These are phyloP conservation scores for Saccharomyces hybrid DNA, from an alignment of 1,139 yeast genomes.

Conservation along the genomic window DNA sequence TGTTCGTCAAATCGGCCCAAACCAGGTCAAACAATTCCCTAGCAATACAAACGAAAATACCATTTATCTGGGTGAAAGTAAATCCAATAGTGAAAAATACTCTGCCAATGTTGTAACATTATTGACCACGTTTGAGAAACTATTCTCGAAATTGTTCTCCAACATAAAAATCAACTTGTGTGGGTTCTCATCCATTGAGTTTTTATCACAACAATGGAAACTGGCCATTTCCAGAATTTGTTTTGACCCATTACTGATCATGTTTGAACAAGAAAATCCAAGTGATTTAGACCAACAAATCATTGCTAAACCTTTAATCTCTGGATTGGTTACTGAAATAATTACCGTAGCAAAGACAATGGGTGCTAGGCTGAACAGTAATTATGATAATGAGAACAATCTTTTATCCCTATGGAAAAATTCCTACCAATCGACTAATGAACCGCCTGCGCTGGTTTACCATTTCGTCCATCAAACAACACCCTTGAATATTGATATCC, in stretches of 20 bases:
- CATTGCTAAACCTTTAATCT: constrained; percentile 73
- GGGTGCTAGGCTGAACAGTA: constrained; percentile 46
- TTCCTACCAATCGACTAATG: constrained; percentile 28
- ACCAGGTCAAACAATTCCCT: constrained; percentile 30
- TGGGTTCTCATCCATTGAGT: constrained; percentile 44
- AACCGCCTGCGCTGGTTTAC: constrained; percentile 25
- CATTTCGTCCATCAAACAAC: constrained; percentile 25
- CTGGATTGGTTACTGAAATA: constrained; percentile 71
- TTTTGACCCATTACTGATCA: constrained; percentile 64
- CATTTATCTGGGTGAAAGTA: constrained; percentile 23
- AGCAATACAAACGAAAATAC: constrained; percentile 15
- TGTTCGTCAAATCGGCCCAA: constrained; percentile 38
- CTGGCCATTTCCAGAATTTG: constrained; percentile 72
- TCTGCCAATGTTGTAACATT: constrained; percentile 19
- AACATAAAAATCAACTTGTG: constrained; percentile 34
- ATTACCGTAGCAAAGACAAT: constrained; percentile 66
- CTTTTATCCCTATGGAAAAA: constrained; percentile 48
- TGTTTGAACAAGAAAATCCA: constrained; percentile 66
- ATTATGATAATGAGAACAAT: constrained; percentile 44
- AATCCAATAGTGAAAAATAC: constrained; percentile 17
- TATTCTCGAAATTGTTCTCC: constrained; percentile 29
- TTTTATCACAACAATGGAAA: constrained; percentile 75
- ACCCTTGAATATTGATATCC: constrained; percentile 56
- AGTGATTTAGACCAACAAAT: constrained; percentile 53
- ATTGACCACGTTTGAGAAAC: constrained; percentile 25